Base-by-base conservation (phyloP, 2,329 filamentous ascomycete species). In the Zymoseptoria ardabiliae region DNA sequence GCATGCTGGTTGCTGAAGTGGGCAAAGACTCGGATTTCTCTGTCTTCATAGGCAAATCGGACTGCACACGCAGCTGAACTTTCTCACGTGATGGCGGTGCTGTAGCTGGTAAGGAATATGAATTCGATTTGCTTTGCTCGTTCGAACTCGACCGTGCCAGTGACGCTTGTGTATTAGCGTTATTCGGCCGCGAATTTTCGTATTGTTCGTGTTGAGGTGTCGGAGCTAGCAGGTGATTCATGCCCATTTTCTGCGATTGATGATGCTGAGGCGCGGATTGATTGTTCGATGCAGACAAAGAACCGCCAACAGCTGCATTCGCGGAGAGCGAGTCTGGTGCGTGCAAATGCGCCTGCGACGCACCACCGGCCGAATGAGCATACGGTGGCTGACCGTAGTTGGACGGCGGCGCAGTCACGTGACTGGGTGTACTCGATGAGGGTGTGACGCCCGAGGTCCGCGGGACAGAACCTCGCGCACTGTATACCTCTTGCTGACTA, bases 401-500 rank as follows among this genome's bases (percentile, higher is more conserved):
- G 53, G 62, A 56, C 51, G 60, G 56, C 54, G 55, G 55, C 50
- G 62, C 58, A 25, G 59, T 63, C 65, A 66, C 66, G 61, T 67
- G 64, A 66, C 53, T 55, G 49, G 63, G 65, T 66, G 61, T 57
- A 17, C 64, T 65, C 54, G 60, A 54, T 48, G 57, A 57, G 30
- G 63, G 55, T 60, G 62, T 58, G 58, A 61, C 65, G 56, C 60
- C 62, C 19, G 58, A 49, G 41, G 53, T 58, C 13, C 61, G 61
- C 56, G 67, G 66, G 28, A 67, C 53, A 30, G 69, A 70, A 56
- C 64, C 68, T 54, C 67, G 62, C 23, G 61, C 61, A 55, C 66
- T 68, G 57, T 67, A 61, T 49, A 60, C 52, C 41, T 73, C 70
- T 53, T 71, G 66, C 60, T 67, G 64, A 58, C 71, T 73, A 57